Percentiles rank a stretch among this genome's conserved stretches.
Conservation (phyloP, 2,329 filamentous ascomycete species). For the Sclerotinia glacialis region DNA sequence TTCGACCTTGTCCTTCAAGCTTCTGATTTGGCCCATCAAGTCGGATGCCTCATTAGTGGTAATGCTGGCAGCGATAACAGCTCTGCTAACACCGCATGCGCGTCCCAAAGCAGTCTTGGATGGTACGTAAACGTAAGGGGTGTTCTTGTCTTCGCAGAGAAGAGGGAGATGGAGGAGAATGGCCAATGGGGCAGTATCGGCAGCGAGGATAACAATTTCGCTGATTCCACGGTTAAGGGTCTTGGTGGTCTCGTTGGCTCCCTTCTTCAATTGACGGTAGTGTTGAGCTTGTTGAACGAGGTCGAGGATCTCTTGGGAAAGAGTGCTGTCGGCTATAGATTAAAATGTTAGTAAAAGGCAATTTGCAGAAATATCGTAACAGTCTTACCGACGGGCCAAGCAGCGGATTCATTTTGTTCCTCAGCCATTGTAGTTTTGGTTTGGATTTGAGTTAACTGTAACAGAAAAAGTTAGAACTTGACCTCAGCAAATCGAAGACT, state of each 20-base stretch:
- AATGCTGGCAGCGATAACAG: slow-evolving; percentile 84
- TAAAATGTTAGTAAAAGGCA: slow-evolving; percentile 38
- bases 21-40: slow-evolving; percentile 80
- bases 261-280: slow-evolving; percentile 81
- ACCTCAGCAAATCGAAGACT: not conserved
- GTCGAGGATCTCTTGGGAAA: slow-evolving; percentile 80
- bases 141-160: slow-evolving; percentile 78
- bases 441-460: slow-evolving; percentile 21
- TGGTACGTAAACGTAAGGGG: slow-evolving; percentile 70
- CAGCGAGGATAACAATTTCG: slow-evolving; percentile 85
- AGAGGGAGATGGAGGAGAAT: slow-evolving; percentile 89
- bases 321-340: slow-evolving; percentile 67
- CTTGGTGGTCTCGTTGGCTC: slow-evolving; percentile 84
- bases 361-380: slow-evolving; percentile 47
- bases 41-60: slow-evolving; percentile 91
- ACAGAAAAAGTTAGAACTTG: slow-evolving; percentile 2
- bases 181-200: slow-evolving; percentile 81
- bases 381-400: slow-evolving; percentile 27
- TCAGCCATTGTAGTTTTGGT: slow-evolving; percentile 36
- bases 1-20: slow-evolving; percentile 93
- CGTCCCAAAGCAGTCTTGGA: slow-evolving; percentile 82
- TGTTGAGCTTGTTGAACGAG: slow-evolving; percentile 60
- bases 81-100: slow-evolving; percentile 82
- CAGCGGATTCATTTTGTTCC: slow-evolving; percentile 40
- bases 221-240: slow-evolving; percentile 86